Base-by-base conservation (phyloP, 2,329 filamentous ascomycete genomes). In the Aureobasidium pullulans region DNA sequence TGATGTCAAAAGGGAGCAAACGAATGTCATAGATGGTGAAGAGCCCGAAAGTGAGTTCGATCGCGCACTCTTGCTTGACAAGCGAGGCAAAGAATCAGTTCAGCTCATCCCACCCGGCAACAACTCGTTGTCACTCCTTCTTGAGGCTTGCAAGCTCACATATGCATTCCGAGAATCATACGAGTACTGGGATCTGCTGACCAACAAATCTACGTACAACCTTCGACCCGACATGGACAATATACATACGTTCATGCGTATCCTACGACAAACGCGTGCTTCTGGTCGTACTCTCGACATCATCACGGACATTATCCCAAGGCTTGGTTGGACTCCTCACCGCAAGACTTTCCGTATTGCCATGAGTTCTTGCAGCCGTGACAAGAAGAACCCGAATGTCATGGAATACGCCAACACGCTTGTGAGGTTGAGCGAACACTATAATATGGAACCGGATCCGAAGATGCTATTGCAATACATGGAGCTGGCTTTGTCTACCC, bases 161-260 rank as follows among this genome's bases (percentile, higher is more conserved):
- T 80, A 82, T 54, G 79, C 82, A 56, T 82, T 83, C 7, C 79
- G 81, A 13, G 73, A 82, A n/a, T 86, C 84, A 23, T 73, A 81
- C 57, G 78, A 79, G 42, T 97, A 96, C 72, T 97, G 92, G 92
- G 77, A 86, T 16, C 69, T 86, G 6, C 76, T 96, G 60, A 88
- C 86, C 6, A 69, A 72, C 31, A 66, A 67, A 0, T 70, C 77
- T 1, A 72, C 78, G 11, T 80, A 84, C 69, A 73, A 74, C n/a
- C 74, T 96, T 61, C 69, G 76, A 2, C 91, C 93, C 0, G 92
- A 96, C 69, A 67, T 76, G 8, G 80, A 85, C 63, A 91, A 90
- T 69, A 88, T 86, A 74, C 78, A 84, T 64, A 77, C 79, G 63
- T 85, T 90, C 66, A 77, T 96, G 15, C 81, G 83, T 57, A 71